These are phyloP conservation scores for Candida pseudoviswanathii DNA, from an alignment of 1,139 yeast genomes.

Conservation along the genomic window DNA sequence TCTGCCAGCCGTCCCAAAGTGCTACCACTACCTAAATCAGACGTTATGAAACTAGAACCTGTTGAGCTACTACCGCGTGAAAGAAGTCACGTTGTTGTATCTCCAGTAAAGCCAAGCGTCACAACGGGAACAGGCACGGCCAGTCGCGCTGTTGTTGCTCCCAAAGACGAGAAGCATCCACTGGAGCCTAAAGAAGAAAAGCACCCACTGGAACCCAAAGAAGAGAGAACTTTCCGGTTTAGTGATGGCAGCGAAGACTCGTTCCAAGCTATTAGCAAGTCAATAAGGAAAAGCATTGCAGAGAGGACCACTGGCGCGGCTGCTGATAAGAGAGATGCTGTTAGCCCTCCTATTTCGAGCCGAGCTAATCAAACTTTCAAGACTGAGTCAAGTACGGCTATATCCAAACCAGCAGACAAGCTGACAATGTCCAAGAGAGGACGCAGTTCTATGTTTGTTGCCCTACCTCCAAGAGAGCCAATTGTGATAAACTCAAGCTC, in stretches of 20 bases:
- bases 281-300: conserved; percentile 42
- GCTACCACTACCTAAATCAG: neutral
- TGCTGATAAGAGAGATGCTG: neutral
- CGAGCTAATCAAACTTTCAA: conserved; percentile 4
- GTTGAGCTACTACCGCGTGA: neutral
- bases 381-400: conserved; percentile 1
- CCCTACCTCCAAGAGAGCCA: conserved; percentile 46
- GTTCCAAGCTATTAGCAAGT: conserved; percentile 40
- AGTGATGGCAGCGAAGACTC: conserved; percentile 23
- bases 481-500: conserved; percentile 28
- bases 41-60: neutral
- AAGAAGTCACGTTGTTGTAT: neutral
- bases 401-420: conserved; percentile 1
- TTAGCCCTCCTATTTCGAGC: neutral
- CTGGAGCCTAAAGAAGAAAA: too few relatives aligned
- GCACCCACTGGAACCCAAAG: neutral
- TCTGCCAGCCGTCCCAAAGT: neutral
- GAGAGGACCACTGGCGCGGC: conserved; percentile 23
- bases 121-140: neutral
- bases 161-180: conserved; percentile 2
- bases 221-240: neutral
- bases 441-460: conserved; percentile 38
- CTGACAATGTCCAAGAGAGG: conserved; percentile 21
- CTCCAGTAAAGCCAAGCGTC: neutral
- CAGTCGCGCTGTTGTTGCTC: neutral